Evolutionary conservation across 495 filamentous ascomycete species (phyloP).

Genomic region (Penicillium mononematosum): DNA sequence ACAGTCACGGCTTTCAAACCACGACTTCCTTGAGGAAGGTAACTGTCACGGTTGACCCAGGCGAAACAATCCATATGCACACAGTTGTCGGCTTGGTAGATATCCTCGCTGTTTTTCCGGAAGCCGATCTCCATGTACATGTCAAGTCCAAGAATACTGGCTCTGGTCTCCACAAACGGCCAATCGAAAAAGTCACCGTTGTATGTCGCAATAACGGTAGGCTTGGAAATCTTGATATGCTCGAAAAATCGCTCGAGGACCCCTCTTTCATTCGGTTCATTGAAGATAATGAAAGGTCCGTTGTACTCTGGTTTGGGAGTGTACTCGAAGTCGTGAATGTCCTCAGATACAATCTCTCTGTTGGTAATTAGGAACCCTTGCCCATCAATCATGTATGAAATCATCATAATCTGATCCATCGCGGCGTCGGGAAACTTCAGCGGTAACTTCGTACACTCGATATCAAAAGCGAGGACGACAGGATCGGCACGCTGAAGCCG

Average conservation of each 20-base stretch:
- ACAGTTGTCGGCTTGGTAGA: constrained; percentile 92
- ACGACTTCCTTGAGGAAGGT: constrained; percentile 94
- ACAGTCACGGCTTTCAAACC: constrained; percentile 97
- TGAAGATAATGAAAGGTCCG: constrained; percentile 95
- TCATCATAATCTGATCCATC: constrained; percentile 99
- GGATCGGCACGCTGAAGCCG: constrained; percentile 86
- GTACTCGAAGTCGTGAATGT: constrained; percentile 98
- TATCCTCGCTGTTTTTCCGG: constrained; percentile 89
- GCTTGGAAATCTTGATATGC: constrained; percentile 90
- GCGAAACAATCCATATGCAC: constrained; percentile 99
- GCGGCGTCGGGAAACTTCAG: constrained; percentile 97
- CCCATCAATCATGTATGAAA: constrained; percentile 99
- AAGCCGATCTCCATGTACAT: constrained; percentile 99
- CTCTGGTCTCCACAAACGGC: constrained; percentile 94
- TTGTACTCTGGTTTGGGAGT: constrained; percentile 95
- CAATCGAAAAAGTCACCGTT: constrained; percentile 99
- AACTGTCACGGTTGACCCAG: constrained; percentile 98
- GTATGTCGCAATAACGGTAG: constrained; percentile 97
- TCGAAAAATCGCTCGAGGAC: constrained; percentile 90
- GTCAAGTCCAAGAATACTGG: constrained; percentile 92
- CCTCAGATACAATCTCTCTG: constrained; percentile 94
- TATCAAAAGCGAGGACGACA: constrained; percentile 96
- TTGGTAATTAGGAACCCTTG: constrained; percentile 99
- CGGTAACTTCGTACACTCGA: constrained; percentile 94
- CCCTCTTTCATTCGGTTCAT: constrained; percentile 89